Percentiles rank a stretch among this genome's conserved stretches.
phyloP scores from a whole-genome alignment of 805 yeast species.

The Tetrapisispora namnaoensis region DNA sequence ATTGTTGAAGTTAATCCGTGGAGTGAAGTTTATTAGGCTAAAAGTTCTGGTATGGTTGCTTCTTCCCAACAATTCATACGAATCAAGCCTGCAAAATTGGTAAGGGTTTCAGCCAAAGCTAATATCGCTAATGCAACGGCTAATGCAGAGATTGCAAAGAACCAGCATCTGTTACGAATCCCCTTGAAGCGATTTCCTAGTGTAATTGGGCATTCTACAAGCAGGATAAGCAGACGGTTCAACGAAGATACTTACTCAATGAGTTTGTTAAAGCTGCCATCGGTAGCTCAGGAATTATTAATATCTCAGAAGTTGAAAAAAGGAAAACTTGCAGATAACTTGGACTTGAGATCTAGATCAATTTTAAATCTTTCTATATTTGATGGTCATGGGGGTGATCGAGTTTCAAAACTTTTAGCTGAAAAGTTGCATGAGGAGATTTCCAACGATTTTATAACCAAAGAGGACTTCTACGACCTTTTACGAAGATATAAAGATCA shows the following conservation, averaged over 20 bases:
- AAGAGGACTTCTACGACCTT: constrained; percentile 35
- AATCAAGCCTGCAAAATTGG: constrained; percentile 15
- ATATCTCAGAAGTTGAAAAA: constrained; percentile 1
- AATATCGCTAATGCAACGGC: too few species aligned
- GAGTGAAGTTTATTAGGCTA: background rate
- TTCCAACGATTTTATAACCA: constrained; percentile 33
- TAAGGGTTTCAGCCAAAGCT: constrained; percentile 1
- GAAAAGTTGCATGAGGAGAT: constrained; percentile 43
- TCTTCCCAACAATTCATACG: constrained; percentile 18
- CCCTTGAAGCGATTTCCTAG: constrained; percentile 25
- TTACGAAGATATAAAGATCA: constrained; percentile 44
- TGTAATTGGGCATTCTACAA: constrained; percentile 62
- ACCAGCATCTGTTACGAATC: constrained; percentile 12
- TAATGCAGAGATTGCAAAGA: background rate
- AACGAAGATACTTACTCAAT: constrained; percentile 81
- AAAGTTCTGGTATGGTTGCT: constrained; percentile 7
- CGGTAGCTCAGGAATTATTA: constrained; percentile 20
- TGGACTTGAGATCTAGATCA: constrained; percentile 17
- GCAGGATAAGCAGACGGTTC: constrained; percentile 62
- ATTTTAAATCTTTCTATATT: constrained; percentile 68
- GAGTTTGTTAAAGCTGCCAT: constrained; percentile 44
- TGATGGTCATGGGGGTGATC: constrained; percentile 90
- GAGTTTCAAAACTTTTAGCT: constrained; percentile 52
- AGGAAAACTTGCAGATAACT: constrained; percentile 3
- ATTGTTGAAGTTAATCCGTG: background rate